Evolutionary conservation across 371 early-diverging fungal species (phyloP).

Genomic region (Lichtheimia corymbifera): DNA sequence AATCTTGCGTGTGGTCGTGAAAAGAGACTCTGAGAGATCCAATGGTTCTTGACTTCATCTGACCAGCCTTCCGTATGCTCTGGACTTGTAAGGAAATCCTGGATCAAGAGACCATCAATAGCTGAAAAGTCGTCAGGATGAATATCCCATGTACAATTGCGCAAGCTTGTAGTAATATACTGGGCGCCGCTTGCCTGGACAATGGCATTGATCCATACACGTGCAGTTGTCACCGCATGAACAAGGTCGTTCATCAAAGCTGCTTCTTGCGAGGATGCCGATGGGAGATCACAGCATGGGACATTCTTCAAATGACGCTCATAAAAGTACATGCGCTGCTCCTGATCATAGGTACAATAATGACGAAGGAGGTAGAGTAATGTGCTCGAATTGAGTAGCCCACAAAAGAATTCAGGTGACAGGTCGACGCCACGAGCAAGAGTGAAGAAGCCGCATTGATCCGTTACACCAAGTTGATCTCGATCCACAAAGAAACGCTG

Average conservation of each 20-base stretch:
- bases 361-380: constrained; percentile 55
- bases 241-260: constrained; percentile 23
- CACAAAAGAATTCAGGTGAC: constrained; percentile 42
- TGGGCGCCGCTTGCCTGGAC: constrained; percentile 2
- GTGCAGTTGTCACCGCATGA: constrained; percentile 14
- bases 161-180: constrained; percentile 28
- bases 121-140: not conserved
- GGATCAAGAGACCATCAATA: not conserved
- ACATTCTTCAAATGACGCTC: constrained; percentile 63
- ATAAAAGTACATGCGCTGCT: constrained; percentile 64
- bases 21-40: not conserved
- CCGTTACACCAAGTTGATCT: constrained; percentile 41
- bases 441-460: constrained; percentile 65
- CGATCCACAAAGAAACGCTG: constrained; percentile 60
- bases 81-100: not conserved
- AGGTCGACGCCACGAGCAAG: constrained; percentile 30
- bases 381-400: constrained; percentile 57
- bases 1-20: not conserved
- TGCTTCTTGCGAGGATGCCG: constrained; percentile 5
- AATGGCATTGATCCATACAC: constrained; percentile 24
- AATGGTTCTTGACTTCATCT: not conserved
- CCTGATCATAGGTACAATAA: constrained; percentile 63
- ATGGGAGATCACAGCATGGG: constrained; percentile 51
- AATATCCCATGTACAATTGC: constrained; percentile 38
- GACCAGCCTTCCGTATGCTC: not conserved